Conservation (phyloP, 306 rosid genomes). For the Prunus dulcis region DNA sequence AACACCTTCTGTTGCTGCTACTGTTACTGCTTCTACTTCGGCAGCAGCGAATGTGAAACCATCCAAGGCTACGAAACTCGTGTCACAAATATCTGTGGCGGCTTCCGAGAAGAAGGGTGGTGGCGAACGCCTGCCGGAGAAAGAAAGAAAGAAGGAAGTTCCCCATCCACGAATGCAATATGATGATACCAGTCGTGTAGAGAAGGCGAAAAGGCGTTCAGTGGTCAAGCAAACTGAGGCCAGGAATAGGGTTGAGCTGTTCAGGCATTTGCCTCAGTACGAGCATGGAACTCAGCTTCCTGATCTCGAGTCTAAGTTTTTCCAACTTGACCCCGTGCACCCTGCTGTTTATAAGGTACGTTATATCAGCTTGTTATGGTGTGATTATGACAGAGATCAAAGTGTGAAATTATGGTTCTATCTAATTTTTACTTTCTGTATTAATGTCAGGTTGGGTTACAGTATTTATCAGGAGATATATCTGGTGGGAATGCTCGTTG, state of each 20-base stretch:
- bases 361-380: not conserved
- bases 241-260: slow-evolving; percentile 80
- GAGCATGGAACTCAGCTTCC: slow-evolving; percentile 76
- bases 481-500: slow-evolving; percentile 87
- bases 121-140: slow-evolving; percentile 46
- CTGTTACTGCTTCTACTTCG: slow-evolving; percentile 36
- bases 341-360: slow-evolving; percentile 85
- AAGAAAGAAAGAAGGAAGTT: slow-evolving; percentile 81
- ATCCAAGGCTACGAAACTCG: slow-evolving; percentile 42
- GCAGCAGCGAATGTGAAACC: slow-evolving; percentile 23
- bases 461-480: slow-evolving; percentile 65
- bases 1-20: slow-evolving; percentile 34
- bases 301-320: slow-evolving; percentile 66
- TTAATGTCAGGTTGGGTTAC: slow-evolving; percentile 69
- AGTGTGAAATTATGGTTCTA: not conserved
- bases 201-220: slow-evolving; percentile 69
- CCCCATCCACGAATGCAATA: slow-evolving; percentile 82
- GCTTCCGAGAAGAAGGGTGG: slow-evolving; percentile 56
- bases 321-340: slow-evolving; percentile 67
- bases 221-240: slow-evolving; percentile 79
- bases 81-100: slow-evolving; percentile 40
- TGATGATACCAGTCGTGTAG: slow-evolving; percentile 69
- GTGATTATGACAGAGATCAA: slow-evolving; percentile 46
- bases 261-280: slow-evolving; percentile 87
- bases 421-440: not conserved